phyloP scores from a whole-genome alignment of 305 asterid genomes.

The Nicotiana rustica region DNA sequence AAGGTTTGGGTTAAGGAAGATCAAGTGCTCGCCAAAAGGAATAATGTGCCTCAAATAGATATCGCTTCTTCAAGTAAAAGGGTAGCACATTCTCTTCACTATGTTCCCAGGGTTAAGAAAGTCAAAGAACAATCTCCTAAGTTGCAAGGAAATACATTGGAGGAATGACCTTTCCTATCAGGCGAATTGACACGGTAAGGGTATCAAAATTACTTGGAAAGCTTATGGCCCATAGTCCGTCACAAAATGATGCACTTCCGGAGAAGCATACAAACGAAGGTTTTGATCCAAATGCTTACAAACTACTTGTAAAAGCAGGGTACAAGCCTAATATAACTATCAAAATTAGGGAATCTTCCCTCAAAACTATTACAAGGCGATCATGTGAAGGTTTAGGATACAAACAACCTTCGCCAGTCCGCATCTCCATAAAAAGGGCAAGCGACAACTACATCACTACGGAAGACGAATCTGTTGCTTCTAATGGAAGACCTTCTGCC shows the following conservation, averaged over 20 bases:
- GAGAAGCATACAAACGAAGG: not conserved
- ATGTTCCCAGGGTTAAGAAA: no score
- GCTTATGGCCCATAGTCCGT: no score
- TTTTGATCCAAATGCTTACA: not conserved
- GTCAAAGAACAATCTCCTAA: no score
- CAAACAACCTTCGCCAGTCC: not conserved
- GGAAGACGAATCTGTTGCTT: not conserved
- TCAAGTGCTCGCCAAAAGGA: no score
- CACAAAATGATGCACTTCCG: no score
- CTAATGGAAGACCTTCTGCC: not conserved
- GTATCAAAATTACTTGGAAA: no score
- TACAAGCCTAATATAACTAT: not conserved
- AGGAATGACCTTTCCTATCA: not conserved
- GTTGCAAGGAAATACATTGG: no score
- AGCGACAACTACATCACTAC: not conserved
- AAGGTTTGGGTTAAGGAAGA: no score
- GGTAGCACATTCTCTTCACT: no score
- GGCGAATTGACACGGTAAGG: not conserved
- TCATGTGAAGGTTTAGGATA: no score
- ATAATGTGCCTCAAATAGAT: no score
- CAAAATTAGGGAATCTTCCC: not conserved
- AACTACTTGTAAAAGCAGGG: not conserved
- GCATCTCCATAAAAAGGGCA: not conserved
- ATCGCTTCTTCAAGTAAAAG: no score
- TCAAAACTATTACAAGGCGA: not conserved